Evolutionary conservation across 768 basidiomycete species (phyloP).

Genomic region (Crucibulum laeve): DNA sequence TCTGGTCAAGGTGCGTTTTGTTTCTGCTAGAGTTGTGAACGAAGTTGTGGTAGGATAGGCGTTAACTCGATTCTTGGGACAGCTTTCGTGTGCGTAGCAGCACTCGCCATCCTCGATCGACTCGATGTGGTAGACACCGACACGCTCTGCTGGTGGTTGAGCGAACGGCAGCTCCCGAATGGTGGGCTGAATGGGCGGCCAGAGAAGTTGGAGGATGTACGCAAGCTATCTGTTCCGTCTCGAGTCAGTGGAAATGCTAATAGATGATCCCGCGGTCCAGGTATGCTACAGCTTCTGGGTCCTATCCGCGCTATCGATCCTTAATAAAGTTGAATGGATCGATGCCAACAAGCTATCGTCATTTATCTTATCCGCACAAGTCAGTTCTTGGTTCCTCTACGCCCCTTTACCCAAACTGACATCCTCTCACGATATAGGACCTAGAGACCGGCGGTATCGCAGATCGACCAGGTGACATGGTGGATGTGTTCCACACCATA

Average conservation of each 20-base stretch:
- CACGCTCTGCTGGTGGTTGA: constrained; percentile 90
- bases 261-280: constrained; percentile 29
- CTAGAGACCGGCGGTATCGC: constrained; percentile 89
- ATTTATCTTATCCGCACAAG: constrained; percentile 90
- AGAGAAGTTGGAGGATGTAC: constrained; percentile 93
- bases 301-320: constrained; percentile 80
- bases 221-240: constrained; percentile 12
- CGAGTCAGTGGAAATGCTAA: background rate
- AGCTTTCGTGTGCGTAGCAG: constrained; percentile 90
- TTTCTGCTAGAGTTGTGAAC: too few species aligned
- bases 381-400: constrained; percentile 20
- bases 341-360: constrained; percentile 68
- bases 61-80: background rate
- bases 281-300: constrained; percentile 99
- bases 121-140: constrained; percentile 76
- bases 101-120: constrained; percentile 82
- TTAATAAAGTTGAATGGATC: constrained; percentile 84
- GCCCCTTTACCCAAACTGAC: constrained; percentile 1
- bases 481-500: constrained; percentile 94
- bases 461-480: constrained; percentile 89
- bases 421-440: constrained; percentile 48
- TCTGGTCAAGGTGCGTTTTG: constrained; percentile 70
- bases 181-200: constrained; percentile 97
- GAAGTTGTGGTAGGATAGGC: too few species aligned
- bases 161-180: constrained; percentile 87